Percentiles rank a stretch among this genome's conserved stretches.
Conservation (phyloP, 163 green algal species). For the Scenedesmus sp. region DNA sequence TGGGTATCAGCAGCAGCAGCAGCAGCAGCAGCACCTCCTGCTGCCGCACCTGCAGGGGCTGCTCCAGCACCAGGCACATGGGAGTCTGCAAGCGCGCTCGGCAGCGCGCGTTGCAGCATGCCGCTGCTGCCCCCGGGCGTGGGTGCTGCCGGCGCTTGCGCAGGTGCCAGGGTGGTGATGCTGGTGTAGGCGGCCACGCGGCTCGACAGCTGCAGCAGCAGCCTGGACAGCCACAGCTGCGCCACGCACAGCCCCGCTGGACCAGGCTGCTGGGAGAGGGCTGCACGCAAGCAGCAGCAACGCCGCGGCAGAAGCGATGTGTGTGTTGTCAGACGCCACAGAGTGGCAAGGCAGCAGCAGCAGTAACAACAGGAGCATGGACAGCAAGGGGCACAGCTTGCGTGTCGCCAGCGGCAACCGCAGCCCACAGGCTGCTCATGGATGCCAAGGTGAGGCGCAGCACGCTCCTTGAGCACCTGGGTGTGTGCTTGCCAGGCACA, state of each 20-base stretch:
- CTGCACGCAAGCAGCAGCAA: conserved; percentile 41
- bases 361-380: not conserved
- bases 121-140: not conserved
- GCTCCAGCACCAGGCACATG: not conserved
- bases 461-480: too few relatives aligned
- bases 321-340: not conserved
- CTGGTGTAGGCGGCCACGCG: conserved; percentile 68
- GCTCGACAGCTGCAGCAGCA: conserved; percentile 75
- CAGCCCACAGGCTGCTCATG: too few relatives aligned
- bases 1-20: not conserved
- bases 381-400: not conserved
- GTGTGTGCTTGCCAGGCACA: too few relatives aligned
- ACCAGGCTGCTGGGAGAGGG: conserved; percentile 58
- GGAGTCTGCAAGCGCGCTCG: not conserved
- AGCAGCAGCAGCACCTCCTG: not conserved
- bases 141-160: conserved; percentile 19
- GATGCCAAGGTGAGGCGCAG: too few relatives aligned
- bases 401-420: too few relatives aligned
- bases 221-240: conserved; percentile 78
- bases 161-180: conserved; percentile 47
- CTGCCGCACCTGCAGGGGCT: not conserved
- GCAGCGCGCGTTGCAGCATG: not conserved
- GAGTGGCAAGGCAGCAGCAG: not conserved
- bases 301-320: conserved; percentile 24
- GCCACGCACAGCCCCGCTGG: conserved; percentile 63